Evolutionary conservation across 2,329 filamentous ascomycete genomes (phyloP), one percentile per base, ranked within the genome.

Genomic region (Apiospora pterosperma): DNA sequence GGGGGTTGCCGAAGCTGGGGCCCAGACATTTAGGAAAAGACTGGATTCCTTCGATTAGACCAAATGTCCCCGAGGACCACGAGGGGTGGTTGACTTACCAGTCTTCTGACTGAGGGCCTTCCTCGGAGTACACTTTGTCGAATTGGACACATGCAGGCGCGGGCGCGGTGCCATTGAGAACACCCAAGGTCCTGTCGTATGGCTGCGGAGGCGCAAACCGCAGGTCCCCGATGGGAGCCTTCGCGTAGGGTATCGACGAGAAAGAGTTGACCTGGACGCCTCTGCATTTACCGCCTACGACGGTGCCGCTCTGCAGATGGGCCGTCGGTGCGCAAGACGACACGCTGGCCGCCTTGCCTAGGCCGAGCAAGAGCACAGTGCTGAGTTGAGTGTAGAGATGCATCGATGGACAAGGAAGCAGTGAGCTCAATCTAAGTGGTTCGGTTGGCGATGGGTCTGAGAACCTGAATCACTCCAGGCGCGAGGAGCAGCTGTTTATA

Each of bases 211-310:
- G 62, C 19, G 67, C 67, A 10, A 68, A 66, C 31, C 70, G 69
- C 14, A 67, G 55, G 5, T 69, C 65, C 11, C 67, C 66, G 11
- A 70, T 36, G 1, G 69, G 70, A 0, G 70, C 68, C 36, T 69
- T 63, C 19, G 70, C 70, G 59, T 67, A 71, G 7, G 69, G 69
- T 48, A 71, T 69, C 4, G 68, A 69, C 36, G 63, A 66, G 65
- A 69, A 70, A 52, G 65, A 69, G 39, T 68, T 62, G 12, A 68
- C 67, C 14, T 67, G 63, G 2, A 62, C 65, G 21, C 52, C 52
- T 62, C 61, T 62, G 28, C 69, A 71, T 36, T 64, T 67, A 1
- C 68, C 63, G 28, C 69, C 69, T 11, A 67, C 52, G 16, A 70
- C 44, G 14, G 62, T 52, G 12, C 66, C 67, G 36, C 66, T 70